Percentiles rank a stretch among this genome's conserved stretches.
phyloP scores from a whole-genome alignment of 192 early-diverging fungal genomes.

The Oehlia diaphana region DNA sequence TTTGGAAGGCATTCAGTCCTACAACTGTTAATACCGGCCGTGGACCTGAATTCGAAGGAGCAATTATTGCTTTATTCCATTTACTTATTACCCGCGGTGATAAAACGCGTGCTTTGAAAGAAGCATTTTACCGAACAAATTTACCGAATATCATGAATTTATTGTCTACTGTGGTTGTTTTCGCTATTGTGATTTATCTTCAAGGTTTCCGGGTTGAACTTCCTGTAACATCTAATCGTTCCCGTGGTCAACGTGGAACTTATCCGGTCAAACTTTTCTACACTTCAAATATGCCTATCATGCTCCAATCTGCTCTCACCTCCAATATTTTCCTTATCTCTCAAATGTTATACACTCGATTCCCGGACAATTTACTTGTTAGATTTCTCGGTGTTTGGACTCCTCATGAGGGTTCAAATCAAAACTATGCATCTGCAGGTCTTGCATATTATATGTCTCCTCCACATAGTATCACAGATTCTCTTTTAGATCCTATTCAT shows the following conservation, averaged over 20 bases:
- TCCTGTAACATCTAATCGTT: constrained; percentile 92
- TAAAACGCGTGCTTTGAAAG: constrained; percentile 95
- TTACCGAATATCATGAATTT: constrained; percentile 91
- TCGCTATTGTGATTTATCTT: constrained; percentile 90
- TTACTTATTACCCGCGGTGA: constrained; percentile 91
- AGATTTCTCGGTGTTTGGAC: constrained; percentile 95
- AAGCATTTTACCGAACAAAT: constrained; percentile 92
- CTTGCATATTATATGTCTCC: constrained; percentile 99
- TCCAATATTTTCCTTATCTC: constrained; percentile 99
- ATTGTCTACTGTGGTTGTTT: constrained; percentile 85
- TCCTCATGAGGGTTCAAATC: constrained; percentile 92
- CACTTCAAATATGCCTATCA: constrained; percentile 99
- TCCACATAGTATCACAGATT: constrained; percentile 80
- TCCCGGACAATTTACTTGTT: constrained; percentile 94
- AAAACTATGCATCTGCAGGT: constrained; percentile 90
- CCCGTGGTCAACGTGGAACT: constrained; percentile 96
- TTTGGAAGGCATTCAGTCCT: constrained; percentile 99
- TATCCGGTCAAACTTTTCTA: constrained; percentile 99
- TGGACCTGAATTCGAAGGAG: constrained; percentile 99
- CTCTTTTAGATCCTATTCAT: constrained; percentile 91
- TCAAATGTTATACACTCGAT: constrained; percentile 96
- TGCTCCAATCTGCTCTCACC: constrained; percentile 97
- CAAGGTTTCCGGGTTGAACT: constrained; percentile 99
- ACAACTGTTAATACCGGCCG: constrained; percentile 97
- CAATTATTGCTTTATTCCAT: constrained; percentile 93